Evolutionary conservation across 257 asterid genomes (phyloP), one percentile per base, ranked within the genome.

Genomic region (Salvia splendens): DNA sequence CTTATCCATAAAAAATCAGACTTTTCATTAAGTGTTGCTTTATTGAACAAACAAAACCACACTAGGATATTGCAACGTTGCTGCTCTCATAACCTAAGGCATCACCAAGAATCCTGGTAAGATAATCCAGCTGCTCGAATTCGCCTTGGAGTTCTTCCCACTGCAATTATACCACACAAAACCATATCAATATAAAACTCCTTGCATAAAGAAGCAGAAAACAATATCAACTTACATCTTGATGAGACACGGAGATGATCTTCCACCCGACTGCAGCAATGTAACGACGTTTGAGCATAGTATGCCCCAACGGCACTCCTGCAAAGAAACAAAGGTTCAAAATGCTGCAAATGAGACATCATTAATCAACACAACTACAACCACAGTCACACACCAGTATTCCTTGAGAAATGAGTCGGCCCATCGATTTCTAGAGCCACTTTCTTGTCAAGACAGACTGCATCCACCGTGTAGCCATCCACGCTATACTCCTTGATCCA

Each of bases 341-440:
- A 62, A 7, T 43, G 35, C 7, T 52, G 53, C 53, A 45, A 5
- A 51, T n/a, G 30, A 5, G 45, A 10, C 11, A 40, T 48, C 24
- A 48, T 8, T 16, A 20, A 32, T 5, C 8, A 50, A 9, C 11
- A 17, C 35, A 17, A 51, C 20, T 33, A 17, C 38, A 52, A 12
- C 0, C 45, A 40, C 45, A 40, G 2, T 30, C 47, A 65, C 82
- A 17, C 80, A 93, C 99, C 92, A 35, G 85, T 74, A 78, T 93
- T 90, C 84, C 99, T 86, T 52, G 97, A 90, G 79, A 93, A 93
- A 85, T 93, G 99, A 73, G 95, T 86, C 9, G 96, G 96, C 15
- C 99, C 99, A 36, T 94, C 99, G 12, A 94, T 88, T 82, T 90
- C 99, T 68, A 94, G 86, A 65, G 87, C 96, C 75, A 93, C 81